phyloP scores from a whole-genome alignment of 1,139 yeast species.

The Yamadazyma conglobata region DNA sequence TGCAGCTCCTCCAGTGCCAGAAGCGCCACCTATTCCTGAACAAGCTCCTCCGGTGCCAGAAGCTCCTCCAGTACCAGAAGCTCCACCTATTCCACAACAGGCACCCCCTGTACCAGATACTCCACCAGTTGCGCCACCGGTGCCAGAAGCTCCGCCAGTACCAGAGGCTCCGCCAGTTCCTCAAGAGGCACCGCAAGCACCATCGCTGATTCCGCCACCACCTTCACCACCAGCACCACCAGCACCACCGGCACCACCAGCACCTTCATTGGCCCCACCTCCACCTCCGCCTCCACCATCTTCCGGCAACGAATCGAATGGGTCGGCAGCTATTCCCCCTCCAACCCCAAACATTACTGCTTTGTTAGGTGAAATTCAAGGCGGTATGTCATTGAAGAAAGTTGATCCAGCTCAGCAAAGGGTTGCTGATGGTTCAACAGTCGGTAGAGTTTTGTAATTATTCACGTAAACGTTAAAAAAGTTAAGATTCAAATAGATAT shows the following conservation, averaged over 20 bases:
- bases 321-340: constrained; percentile 20
- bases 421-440: constrained; percentile 41
- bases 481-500: constrained; percentile 2
- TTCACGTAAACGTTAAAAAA: too few species aligned
- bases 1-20: constrained; percentile 18
- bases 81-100: constrained; percentile 17
- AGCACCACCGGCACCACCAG: constrained; percentile 28
- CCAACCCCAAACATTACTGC: constrained; percentile 42
- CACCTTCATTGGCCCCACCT: constrained; percentile 19
- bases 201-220: constrained; percentile 16
- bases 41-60: constrained; percentile 4
- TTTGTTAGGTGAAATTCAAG: constrained; percentile 54
- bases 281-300: constrained; percentile 30
- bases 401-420: constrained; percentile 47
- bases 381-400: constrained; percentile 47
- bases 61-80: constrained; percentile 14
- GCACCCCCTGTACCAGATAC: constrained; percentile 15
- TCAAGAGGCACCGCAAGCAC: constrained; percentile 16
- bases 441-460: constrained; percentile 48
- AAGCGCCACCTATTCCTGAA: constrained; percentile 11
- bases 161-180: constrained; percentile 14
- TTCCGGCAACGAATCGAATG: constrained; percentile 16
- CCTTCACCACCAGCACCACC: constrained; percentile 21
- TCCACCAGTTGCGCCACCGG: constrained; percentile 23
- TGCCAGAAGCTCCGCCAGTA: constrained; percentile 21